These are phyloP conservation scores for Dichotomocladium elegans DNA, from an alignment of 371 early-diverging fungal genomes.

Conservation along the genomic window DNA sequence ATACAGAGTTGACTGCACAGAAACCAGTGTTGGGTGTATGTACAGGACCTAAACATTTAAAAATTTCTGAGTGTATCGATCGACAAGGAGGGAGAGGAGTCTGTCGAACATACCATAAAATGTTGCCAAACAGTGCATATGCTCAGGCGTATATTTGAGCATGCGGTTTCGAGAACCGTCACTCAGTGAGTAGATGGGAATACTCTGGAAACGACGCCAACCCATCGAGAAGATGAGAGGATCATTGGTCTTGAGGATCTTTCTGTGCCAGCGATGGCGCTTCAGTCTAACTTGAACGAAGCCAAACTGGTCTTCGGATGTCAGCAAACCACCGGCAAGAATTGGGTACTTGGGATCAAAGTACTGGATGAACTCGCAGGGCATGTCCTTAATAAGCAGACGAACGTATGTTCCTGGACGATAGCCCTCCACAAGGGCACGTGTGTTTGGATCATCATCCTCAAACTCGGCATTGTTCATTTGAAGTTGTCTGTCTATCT, in stretches of 20 bases:
- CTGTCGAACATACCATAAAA: conserved; percentile 88
- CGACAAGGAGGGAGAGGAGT: too few species aligned
- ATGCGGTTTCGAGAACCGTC: conserved; percentile 94
- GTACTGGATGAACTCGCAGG: conserved; percentile 89
- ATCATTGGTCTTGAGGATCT: conserved; percentile 96
- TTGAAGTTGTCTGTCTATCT: conserved; percentile 75
- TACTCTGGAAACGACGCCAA: conserved; percentile 97
- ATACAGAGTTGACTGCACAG: conserved; percentile 84
- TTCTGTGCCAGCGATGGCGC: conserved; percentile 97
- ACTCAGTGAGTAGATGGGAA: conserved; percentile 93
- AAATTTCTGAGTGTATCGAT: too few species aligned
- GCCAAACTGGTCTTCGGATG: conserved; percentile 88
- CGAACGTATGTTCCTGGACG: conserved; percentile 93
- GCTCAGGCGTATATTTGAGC: conserved; percentile 98
- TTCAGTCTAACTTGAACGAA: conserved; percentile 95
- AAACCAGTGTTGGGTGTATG: conserved; percentile 96
- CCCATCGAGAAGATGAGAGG: conserved; percentile 97
- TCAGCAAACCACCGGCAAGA: conserved; percentile 85
- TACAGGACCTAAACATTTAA: conserved; percentile 56
- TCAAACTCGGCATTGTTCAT: conserved; percentile 86
- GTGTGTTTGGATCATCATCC: conserved; percentile 68
- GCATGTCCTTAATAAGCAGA: conserved; percentile 82
- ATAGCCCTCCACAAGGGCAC: conserved; percentile 82
- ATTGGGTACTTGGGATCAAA: conserved; percentile 88
- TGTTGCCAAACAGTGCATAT: conserved; percentile 97